These are phyloP conservation scores for Leccinum incarnatum DNA, from an alignment of 768 basidiomycete species.

Conservation along the genomic window DNA sequence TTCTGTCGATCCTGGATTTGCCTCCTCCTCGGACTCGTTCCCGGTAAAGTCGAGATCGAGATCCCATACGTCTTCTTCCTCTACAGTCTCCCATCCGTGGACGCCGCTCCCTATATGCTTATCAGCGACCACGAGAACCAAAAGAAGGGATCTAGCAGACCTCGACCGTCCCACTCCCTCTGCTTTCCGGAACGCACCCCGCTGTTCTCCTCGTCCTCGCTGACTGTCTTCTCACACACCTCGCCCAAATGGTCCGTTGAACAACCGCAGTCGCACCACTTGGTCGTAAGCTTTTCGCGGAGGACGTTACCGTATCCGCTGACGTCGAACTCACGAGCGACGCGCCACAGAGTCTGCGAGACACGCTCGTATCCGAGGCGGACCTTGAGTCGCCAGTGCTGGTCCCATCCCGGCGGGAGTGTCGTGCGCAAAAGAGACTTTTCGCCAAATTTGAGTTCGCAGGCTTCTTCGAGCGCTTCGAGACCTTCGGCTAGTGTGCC, in stretches of 20 bases:
- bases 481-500: slow-evolving; percentile 57
- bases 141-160: slow-evolving; percentile 25
- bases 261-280: slow-evolving; percentile 82
- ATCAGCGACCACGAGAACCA: not conserved
- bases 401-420: slow-evolving; percentile 45
- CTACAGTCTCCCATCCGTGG: slow-evolving; percentile 69
- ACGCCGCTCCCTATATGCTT: slow-evolving; percentile 48
- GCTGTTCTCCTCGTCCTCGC: slow-evolving; percentile 65
- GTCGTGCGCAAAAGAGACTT: slow-evolving; percentile 32
- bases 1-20: slow-evolving; percentile 34
- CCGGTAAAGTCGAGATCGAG: slow-evolving; percentile 64
- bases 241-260: slow-evolving; percentile 76
- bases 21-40: slow-evolving; percentile 49
- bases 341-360: slow-evolving; percentile 64
- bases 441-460: slow-evolving; percentile 52
- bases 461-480: slow-evolving; percentile 63
- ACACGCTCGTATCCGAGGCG: slow-evolving; percentile 63
- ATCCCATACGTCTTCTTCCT: slow-evolving; percentile 79
- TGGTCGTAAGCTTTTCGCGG: slow-evolving; percentile 67
- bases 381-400: slow-evolving; percentile 59
- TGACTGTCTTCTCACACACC: slow-evolving; percentile 70
- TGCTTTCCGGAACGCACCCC: slow-evolving; percentile 62
- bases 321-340: slow-evolving; percentile 69
- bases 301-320: slow-evolving; percentile 68
- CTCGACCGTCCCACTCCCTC: slow-evolving; percentile 75